phyloP scores from a whole-genome alignment of 805 yeast species.

The Starmera amethionina region DNA sequence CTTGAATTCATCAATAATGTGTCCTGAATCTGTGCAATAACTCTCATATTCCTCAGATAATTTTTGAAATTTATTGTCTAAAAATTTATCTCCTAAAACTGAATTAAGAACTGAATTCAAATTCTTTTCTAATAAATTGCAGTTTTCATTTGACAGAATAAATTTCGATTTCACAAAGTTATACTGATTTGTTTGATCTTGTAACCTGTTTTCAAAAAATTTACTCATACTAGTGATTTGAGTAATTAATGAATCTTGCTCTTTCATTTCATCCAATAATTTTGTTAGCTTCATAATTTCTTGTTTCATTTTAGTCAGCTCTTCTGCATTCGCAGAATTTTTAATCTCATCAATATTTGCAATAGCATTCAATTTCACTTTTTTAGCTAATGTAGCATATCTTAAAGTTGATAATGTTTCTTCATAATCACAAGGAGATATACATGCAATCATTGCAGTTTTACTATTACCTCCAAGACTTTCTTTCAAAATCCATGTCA shows the following conservation, averaged over 20 bases:
- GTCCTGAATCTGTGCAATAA: background rate
- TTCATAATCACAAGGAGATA: slow-evolving; percentile 71
- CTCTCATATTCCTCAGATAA: background rate
- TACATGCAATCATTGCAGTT: slow-evolving; percentile 80
- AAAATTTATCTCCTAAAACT: background rate
- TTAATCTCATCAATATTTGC: slow-evolving; percentile 24
- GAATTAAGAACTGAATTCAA: slow-evolving; percentile 1
- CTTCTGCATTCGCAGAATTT: slow-evolving; percentile 7
- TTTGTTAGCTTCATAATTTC: slow-evolving; percentile 12
- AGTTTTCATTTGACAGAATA: background rate
- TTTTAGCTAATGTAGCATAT: slow-evolving; percentile 70
- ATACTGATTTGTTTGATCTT: slow-evolving; percentile 19
- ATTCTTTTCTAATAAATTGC: background rate
- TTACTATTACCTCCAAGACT: slow-evolving; percentile 80
- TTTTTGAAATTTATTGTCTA: background rate
- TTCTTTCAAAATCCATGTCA: slow-evolving; percentile 70
- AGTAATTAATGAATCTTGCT: slow-evolving; percentile 11
- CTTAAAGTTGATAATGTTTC: slow-evolving; percentile 69
- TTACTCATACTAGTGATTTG: slow-evolving; percentile 14
- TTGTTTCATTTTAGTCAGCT: slow-evolving; percentile 7
- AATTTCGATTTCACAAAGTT: slow-evolving; percentile 9
- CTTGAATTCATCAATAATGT: background rate
- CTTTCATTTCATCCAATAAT: slow-evolving; percentile 10
- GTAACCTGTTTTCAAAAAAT: slow-evolving; percentile 18
- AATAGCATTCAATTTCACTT: slow-evolving; percentile 52